Base-by-base conservation (phyloP, 1,139 yeast genomes). In the Suhomyces atakaporum region DNA sequence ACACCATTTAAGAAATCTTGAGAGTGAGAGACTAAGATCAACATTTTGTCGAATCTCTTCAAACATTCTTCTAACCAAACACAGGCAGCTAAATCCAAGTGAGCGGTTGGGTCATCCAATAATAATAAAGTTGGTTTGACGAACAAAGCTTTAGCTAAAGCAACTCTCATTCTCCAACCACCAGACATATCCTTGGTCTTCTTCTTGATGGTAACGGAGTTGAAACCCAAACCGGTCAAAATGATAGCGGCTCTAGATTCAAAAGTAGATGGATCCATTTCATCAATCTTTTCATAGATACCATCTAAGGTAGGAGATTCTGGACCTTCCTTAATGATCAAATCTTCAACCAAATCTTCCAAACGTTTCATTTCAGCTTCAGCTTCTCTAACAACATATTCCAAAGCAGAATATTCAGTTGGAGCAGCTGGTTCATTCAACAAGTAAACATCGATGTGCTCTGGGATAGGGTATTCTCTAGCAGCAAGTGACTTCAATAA, bases 1-100 rank as follows among this genome's bases (percentile, higher is more conserved):
- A 92, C 99, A 70, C 97, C 97, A 69, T 92, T 94, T 60, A 92
- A 77, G 95, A 92, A 92, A 84, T 92, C 99, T 75, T 89, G 96
- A 34, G 98, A 92, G 73, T 92, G 99, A 20, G 98, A 92, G 46
- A 92, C 97, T 51, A 92, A 76, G 36, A 92, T 92, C 66, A 94
- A 79, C 47, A 89, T 90, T 65, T 95, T 81, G 67, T 90, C 97
- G 65, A 84, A 92, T 64, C 90, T 77, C 76, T 89, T 90, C 60
- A 92, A 79, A 69, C 92, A 92, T 72, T 90, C 97, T 78, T 92
- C 99, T 66, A 92, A 79, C 98, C 98, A 92, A 59, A 94, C 98
- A 84, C 97, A 92, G 44, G 98, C 98, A 66, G 92, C 97, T 63
- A 94, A 79, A 75, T 92, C 99, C 79, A 92, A 86, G 71, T 92